Evolutionary conservation across 2,329 filamentous ascomycete species (phyloP).

Genomic region (Thermothelomyces thermophilus): DNA sequence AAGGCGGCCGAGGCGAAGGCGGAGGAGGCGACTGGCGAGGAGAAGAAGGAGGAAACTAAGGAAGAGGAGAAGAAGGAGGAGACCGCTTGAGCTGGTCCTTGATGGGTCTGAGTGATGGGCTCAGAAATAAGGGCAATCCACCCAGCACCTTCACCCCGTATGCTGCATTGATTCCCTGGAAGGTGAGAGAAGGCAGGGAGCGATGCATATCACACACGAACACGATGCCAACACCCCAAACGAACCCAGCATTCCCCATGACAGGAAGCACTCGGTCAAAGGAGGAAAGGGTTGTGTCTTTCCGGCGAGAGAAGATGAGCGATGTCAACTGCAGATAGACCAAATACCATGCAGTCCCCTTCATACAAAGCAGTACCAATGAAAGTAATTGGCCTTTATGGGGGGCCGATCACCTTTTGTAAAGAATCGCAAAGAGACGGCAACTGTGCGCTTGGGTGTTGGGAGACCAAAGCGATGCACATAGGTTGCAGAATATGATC

Average conservation of each 20-base stretch:
- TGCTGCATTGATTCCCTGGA: neutral
- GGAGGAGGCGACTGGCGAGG: constrained; percentile 23
- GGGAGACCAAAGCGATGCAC: neutral
- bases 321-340: constrained; percentile 19
- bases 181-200: neutral
- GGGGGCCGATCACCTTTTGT: neutral
- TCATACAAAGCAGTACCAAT: neutral
- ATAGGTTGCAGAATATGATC: too few species aligned
- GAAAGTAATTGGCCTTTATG: neutral
- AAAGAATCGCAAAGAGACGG: neutral
- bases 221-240: neutral
- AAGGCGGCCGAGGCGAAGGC: constrained; percentile 33
- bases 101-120: constrained; percentile 15
- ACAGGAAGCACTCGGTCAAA: constrained; percentile 1
- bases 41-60: constrained; percentile 23
- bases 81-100: constrained; percentile 14
- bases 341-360: constrained; percentile 13
- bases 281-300: constrained; percentile 5
- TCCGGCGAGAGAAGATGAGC: constrained; percentile 8
- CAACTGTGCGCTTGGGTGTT: neutral
- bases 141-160: neutral
- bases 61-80: constrained; percentile 25
- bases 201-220: constrained; percentile 8
- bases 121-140: constrained; percentile 18
- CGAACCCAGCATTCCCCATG: neutral